These are phyloP conservation scores for Nepenthes mirabilis DNA, from an alignment of 148 eudicot species.

Conservation along the genomic window DNA sequence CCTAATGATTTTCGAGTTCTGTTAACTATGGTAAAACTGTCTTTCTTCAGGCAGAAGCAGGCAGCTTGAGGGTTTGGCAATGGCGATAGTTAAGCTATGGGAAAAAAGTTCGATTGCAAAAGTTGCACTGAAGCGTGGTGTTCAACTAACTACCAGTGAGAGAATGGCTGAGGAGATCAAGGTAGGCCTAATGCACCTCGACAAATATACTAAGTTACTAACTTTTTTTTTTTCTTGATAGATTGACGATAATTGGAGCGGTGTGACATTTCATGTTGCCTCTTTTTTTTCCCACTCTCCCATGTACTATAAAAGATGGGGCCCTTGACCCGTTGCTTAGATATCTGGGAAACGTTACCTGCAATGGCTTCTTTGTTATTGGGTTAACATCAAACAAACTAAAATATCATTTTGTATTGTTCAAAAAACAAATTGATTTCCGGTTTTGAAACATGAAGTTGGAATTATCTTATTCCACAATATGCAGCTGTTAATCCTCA, in stretches of 20 bases:
- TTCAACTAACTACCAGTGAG: constrained; percentile 88
- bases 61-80: constrained; percentile 86
- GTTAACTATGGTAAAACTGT: constrained; percentile 4
- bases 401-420: too few relatives aligned
- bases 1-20: not conserved
- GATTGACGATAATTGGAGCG: not conserved
- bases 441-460: too few relatives aligned
- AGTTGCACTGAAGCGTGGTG: constrained; percentile 91
- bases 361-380: too few relatives aligned
- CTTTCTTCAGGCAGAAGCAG: constrained; percentile 80
- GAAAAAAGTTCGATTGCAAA: constrained; percentile 89
- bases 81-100: constrained; percentile 83
- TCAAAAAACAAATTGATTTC: too few relatives aligned
- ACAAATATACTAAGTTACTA: not conserved
- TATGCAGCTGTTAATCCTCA: too few relatives aligned
- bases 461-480: too few relatives aligned
- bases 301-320: not conserved
- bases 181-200: constrained; percentile 24
- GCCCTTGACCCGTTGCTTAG: too few relatives aligned
- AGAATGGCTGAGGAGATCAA: constrained; percentile 97
- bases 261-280: not conserved
- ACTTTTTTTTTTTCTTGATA: not conserved
- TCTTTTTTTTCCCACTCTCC: not conserved
- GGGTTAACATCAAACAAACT: too few relatives aligned
- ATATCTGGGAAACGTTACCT: too few relatives aligned